phyloP scores from a whole-genome alignment of 352 stramenopile species.

The Phytopythium delawarense region DNA sequence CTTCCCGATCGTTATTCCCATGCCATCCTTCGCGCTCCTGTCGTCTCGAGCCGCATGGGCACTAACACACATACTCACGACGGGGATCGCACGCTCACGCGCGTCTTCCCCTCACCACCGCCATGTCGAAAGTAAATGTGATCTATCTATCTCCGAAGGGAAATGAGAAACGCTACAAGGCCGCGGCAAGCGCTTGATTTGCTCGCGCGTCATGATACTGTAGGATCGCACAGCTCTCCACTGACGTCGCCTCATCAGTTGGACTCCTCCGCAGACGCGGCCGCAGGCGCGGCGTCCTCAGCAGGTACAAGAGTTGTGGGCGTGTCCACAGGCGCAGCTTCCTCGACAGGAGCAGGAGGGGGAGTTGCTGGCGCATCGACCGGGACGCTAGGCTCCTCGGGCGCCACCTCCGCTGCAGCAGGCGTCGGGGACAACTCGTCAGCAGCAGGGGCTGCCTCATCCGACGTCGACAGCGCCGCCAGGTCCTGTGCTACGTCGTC shows the following conservation, averaged over 20 bases:
- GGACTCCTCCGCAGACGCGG: not conserved
- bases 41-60: too few relatives aligned
- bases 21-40: too few relatives aligned
- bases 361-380: not conserved
- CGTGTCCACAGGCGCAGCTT: not conserved
- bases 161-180: slow-evolving; percentile 7
- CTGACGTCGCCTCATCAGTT: not conserved
- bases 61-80: not conserved
- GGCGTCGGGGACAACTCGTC: slow-evolving; percentile 5
- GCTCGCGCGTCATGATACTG: slow-evolving; percentile 1
- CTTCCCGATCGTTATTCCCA: too few relatives aligned
- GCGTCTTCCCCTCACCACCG: not conserved
- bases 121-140: slow-evolving; percentile 8
- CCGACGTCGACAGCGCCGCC: slow-evolving; percentile 8
- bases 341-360: too few relatives aligned
- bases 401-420: slow-evolving; percentile 9
- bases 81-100: not conserved
- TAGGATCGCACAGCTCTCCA: not conserved
- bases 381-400: slow-evolving; percentile 6
- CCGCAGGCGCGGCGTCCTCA: not conserved
- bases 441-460: not conserved
- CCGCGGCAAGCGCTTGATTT: slow-evolving; percentile 2
- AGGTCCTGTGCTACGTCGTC: not conserved
- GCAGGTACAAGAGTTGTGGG: not conserved
- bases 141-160: slow-evolving; percentile 11